phyloP scores from a whole-genome alignment of 2,329 filamentous ascomycete genomes.

The Pestalotiopsis sp. region DNA sequence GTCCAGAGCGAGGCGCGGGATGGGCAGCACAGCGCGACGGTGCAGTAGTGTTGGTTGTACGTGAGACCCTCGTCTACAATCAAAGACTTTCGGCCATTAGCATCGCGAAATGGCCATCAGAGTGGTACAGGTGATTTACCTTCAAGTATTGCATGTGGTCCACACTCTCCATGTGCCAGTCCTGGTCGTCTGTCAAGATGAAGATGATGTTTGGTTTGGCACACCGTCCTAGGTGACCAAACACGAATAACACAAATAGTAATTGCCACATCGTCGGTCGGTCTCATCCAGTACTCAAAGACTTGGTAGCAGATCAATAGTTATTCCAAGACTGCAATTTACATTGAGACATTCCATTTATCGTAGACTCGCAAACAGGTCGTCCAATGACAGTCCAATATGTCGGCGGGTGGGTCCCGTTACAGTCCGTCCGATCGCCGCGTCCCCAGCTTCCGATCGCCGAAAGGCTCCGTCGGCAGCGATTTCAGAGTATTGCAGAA shows the following conservation, averaged over 20 bases:
- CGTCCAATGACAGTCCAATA: neutral
- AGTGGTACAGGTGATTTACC: neutral
- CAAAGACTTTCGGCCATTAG: conserved; percentile 48
- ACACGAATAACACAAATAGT: neutral
- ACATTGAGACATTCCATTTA: too few relatives aligned
- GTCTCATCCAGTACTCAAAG: neutral
- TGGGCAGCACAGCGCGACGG: conserved; percentile 59
- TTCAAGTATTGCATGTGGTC: conserved; percentile 22
- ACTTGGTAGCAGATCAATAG: neutral
- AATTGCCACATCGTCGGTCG: neutral
- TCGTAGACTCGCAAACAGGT: too few relatives aligned
- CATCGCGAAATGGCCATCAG: neutral
- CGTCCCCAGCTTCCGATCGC: neutral
- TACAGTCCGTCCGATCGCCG: neutral
- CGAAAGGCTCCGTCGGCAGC: neutral
- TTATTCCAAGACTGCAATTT: too few relatives aligned
- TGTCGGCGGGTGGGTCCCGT: neutral
- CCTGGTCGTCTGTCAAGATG: conserved; percentile 65
- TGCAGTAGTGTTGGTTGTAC: conserved; percentile 60
- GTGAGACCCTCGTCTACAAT: conserved; percentile 53
- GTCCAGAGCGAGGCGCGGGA: conserved; percentile 61
- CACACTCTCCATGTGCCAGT: conserved; percentile 56
- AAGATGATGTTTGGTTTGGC: conserved; percentile 56
- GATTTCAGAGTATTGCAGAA: too few relatives aligned
- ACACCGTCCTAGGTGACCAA: neutral